Conservation (phyloP, 768 basidiomycete species). For the Naganishia friedmannii region DNA sequence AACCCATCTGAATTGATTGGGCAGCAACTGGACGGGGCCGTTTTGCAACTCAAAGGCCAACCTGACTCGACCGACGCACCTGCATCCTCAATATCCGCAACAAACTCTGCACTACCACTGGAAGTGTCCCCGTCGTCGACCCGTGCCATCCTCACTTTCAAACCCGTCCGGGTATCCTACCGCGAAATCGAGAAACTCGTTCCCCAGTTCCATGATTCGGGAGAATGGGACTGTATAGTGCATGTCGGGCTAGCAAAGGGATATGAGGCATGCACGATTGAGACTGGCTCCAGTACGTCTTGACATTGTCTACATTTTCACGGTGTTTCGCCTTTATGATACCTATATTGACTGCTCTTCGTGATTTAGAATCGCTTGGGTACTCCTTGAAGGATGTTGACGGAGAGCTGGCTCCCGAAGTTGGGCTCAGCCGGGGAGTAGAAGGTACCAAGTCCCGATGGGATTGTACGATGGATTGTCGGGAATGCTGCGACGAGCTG, state of each 20-base stretch:
- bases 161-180: conserved; percentile 14
- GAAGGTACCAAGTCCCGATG: neutral
- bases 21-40: neutral
- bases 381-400: conserved; percentile 17
- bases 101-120: neutral
- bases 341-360: neutral
- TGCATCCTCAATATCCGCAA: neutral
- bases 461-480: conserved; percentile 5
- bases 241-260: conserved; percentile 18
- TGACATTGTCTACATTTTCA: neutral
- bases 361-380: neutral
- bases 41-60: neutral
- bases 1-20: conserved; percentile 10
- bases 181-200: conserved; percentile 4
- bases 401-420: conserved; percentile 6
- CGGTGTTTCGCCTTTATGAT: too few relatives aligned
- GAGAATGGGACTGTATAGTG: conserved; percentile 21
- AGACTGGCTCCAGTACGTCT: conserved; percentile 22
- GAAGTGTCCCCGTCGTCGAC: neutral
- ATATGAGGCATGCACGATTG: conserved; percentile 13
- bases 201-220: neutral
- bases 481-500: neutral
- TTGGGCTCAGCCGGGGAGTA: neutral
- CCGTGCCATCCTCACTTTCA: conserved; percentile 3
- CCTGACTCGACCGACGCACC: neutral